Base-by-base conservation (phyloP, 305 asterid genomes). In the Nicotiana rustica region DNA sequence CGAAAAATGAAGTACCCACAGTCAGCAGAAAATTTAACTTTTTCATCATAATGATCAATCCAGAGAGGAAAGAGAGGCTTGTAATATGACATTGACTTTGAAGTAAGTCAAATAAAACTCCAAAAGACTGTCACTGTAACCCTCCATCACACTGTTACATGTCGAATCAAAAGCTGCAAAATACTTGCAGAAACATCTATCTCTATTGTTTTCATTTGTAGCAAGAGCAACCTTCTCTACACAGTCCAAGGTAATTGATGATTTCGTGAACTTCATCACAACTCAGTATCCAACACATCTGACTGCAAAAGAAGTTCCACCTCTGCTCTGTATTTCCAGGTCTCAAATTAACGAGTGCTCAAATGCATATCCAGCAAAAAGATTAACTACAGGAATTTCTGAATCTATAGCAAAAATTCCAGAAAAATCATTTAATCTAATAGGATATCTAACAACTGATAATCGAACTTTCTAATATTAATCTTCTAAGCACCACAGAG, bases 1-100 rank as follows among this genome's bases (percentile, higher is more conserved):
- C 80, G 56, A 56, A 55, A 55, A 76, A 76, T 31, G 80, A 76
- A 55, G 80, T 55, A 55, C 15, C 67, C 33, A 76, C 66, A 29
- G 76, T 3, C 76, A 36, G 76, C 29, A 68, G 55, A 68, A 33
- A 9, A 1, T 4, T 17, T 17, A 17, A 76, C 67, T 52, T 55
- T 33, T 52, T 62, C 66, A 76, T 31, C 5, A 3, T 55, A 55
- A 55, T 76, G 80, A 76, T 76, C 66, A 31, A 55, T 41, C 31
- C 66, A 55, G 49, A 55, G 62, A 55, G n/a, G 67, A 3, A 61
- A 61, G 79, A 4, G 47, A 49, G 64, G 47, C 3, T 52, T 55
- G 66, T 55, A 76, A 76, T 64, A 76, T 15, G 80, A 17, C 13
- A 55, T 15, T 52, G 31, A 76, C 49, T n/a, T 55, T 52, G 66